A percentile compares a stretch with the other conserved stretches of the same genome.
Evolutionary conservation across 805 yeast species (phyloP).

Genomic region (Ogataea siamensis): DNA sequence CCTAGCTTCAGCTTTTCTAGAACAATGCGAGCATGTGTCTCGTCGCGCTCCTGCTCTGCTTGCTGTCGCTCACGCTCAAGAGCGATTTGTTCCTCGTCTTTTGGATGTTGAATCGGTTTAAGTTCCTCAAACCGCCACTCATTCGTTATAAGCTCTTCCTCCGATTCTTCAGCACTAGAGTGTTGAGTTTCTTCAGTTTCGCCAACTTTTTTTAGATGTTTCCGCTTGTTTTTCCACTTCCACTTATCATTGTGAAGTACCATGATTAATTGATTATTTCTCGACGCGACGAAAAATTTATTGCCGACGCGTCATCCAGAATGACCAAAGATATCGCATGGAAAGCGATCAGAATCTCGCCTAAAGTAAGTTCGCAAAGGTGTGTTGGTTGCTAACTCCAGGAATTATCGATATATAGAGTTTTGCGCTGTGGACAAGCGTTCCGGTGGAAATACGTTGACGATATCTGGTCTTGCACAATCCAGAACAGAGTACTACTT

Average conservation of each 20-base stretch:
- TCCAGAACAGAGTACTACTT: slow-evolving; percentile 58
- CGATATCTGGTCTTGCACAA: slow-evolving; percentile 64
- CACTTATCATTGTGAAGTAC: slow-evolving; percentile 53
- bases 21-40: slow-evolving; percentile 10
- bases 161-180: slow-evolving; percentile 9
- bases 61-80: slow-evolving; percentile 13
- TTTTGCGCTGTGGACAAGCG: slow-evolving; percentile 82
- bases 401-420: slow-evolving; percentile 62
- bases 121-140: slow-evolving; percentile 31
- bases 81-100: slow-evolving; percentile 15
- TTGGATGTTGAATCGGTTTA: slow-evolving; percentile 8
- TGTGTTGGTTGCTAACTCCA: slow-evolving; percentile 5
- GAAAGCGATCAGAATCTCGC: slow-evolving; percentile 27
- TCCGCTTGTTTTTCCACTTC: slow-evolving; percentile 45
- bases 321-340: slow-evolving; percentile 30
- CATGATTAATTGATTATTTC: slow-evolving; percentile 35
- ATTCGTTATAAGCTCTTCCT: slow-evolving; percentile 19
- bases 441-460: slow-evolving; percentile 71
- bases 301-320: slow-evolving; percentile 7
- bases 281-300: slow-evolving; percentile 9
- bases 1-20: slow-evolving; percentile 9
- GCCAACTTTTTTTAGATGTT: slow-evolving; percentile 45
- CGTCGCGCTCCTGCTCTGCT: slow-evolving; percentile 12
- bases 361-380: slow-evolving; percentile 22
- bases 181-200: slow-evolving; percentile 1